phyloP scores from a whole-genome alignment of 768 basidiomycete genomes.

The Leccinum incarnatum region DNA sequence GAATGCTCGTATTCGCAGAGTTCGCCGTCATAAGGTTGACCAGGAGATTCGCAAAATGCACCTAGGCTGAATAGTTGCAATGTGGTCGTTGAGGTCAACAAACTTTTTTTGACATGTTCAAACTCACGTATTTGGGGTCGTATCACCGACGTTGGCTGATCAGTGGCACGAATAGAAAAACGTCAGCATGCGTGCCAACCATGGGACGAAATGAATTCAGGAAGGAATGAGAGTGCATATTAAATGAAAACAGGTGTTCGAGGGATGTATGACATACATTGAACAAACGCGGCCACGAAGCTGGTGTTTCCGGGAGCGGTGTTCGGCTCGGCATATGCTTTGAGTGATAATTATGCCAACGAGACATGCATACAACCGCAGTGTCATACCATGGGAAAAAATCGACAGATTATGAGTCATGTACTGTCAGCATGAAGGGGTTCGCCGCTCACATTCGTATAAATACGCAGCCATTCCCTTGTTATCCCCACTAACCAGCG shows the following conservation, averaged over 20 bases:
- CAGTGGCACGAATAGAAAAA: not conserved
- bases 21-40: slow-evolving; percentile 61
- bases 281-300: slow-evolving; percentile 74
- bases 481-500: slow-evolving; percentile 77
- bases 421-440: not conserved
- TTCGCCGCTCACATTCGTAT: slow-evolving; percentile 56
- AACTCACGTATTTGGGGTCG: slow-evolving; percentile 74
- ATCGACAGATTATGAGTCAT: not conserved
- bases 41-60: slow-evolving; percentile 77
- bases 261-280: slow-evolving; percentile 45
- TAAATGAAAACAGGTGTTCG: not conserved
- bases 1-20: slow-evolving; percentile 69
- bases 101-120: not conserved
- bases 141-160: slow-evolving; percentile 77
- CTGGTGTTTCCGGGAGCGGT: slow-evolving; percentile 64
- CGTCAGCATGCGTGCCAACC: not conserved
- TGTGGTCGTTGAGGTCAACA: not conserved
- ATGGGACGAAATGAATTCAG: not conserved
- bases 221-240: not conserved
- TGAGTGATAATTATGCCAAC: not conserved
- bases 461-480: slow-evolving; percentile 84
- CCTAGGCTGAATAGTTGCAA: slow-evolving; percentile 44
- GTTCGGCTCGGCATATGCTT: slow-evolving; percentile 62
- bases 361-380: not conserved
- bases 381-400: not conserved